These are phyloP conservation scores for Benincasa hispida DNA, from an alignment of 306 rosid genomes.

Conservation along the genomic window DNA sequence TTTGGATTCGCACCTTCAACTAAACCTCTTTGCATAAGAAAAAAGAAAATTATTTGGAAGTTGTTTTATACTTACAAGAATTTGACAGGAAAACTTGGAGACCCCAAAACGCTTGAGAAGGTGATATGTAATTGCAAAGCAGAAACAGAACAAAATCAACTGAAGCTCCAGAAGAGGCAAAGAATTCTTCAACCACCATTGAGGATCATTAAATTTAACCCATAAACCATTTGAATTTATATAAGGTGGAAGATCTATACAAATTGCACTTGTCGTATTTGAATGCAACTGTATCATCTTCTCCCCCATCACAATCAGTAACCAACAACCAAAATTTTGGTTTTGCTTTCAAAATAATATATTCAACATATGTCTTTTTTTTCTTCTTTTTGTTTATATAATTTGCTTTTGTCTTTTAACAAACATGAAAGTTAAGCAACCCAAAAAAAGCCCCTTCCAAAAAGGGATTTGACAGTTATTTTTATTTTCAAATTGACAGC, in stretches of 20 bases:
- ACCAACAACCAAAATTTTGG: background rate
- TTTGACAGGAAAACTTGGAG: slow-evolving; percentile 37
- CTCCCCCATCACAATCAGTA: no score
- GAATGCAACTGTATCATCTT: no score
- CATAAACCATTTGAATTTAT: slow-evolving; percentile 2
- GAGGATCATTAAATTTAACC: background rate
- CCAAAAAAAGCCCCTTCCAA: background rate
- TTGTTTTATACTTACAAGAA: slow-evolving; percentile 28
- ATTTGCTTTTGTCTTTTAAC: background rate
- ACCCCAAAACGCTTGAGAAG: slow-evolving; percentile 29
- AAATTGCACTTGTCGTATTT: background rate
- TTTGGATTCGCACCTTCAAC: no score
- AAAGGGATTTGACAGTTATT: background rate
- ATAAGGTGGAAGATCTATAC: background rate
- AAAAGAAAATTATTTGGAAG: background rate
- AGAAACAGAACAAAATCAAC: slow-evolving; percentile 20
- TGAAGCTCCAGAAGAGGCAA: slow-evolving; percentile 38
- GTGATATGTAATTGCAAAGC: slow-evolving; percentile 15
- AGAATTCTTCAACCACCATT: slow-evolving; percentile 3
- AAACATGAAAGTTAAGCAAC: background rate
- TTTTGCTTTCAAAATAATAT: background rate
- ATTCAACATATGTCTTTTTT: no score
- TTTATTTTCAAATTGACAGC: background rate
- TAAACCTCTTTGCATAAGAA: no score
- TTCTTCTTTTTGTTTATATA: no score